Evolutionary conservation across 1,284 basidiomycete genomes (phyloP).

Genomic region (Apiotrichum domesticum): DNA sequence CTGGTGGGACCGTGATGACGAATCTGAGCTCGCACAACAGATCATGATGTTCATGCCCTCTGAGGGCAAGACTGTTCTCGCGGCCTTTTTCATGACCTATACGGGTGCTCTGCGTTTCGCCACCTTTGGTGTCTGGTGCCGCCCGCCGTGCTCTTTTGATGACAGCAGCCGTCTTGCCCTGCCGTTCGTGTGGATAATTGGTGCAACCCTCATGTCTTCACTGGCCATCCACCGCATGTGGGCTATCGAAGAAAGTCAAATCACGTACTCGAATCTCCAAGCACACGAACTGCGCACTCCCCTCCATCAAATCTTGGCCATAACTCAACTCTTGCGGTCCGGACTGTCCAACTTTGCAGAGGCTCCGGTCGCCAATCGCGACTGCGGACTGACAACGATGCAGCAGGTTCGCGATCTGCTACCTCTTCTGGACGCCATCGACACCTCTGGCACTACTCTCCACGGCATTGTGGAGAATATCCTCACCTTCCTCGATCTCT

Average conservation of each 20-base stretch:
- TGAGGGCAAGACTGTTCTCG: constrained; percentile 26
- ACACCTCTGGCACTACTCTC: constrained; percentile 40
- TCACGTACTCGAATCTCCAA: constrained; percentile 41
- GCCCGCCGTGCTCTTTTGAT: constrained; percentile 27
- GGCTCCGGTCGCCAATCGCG: constrained; percentile 1
- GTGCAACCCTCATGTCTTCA: constrained; percentile 32
- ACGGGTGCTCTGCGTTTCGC: constrained; percentile 32
- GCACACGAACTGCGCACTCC: constrained; percentile 46
- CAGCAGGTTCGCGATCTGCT: constrained; percentile 38
- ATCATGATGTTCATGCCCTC: constrained; percentile 33
- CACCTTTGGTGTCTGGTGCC: constrained; percentile 36
- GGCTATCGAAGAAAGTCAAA: constrained; percentile 37
- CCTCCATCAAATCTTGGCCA: constrained; percentile 44
- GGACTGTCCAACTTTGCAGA: constrained; percentile 36
- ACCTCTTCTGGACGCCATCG: constrained; percentile 42
- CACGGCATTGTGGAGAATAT: constrained; percentile 46
- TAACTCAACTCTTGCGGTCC: constrained; percentile 40
- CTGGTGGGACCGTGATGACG: constrained; percentile 39
- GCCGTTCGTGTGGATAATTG: constrained; percentile 38
- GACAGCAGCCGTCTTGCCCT: constrained; percentile 28
- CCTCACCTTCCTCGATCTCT: constrained; percentile 39
- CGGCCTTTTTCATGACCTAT: constrained; percentile 24
- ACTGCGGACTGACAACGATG: constrained; percentile 14
- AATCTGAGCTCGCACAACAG: constrained; percentile 16
- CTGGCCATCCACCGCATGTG: constrained; percentile 35